These are phyloP conservation scores for Eragrostis tef DNA, from an alignment of 202 grass and related monocot species.

Conservation along the genomic window DNA sequence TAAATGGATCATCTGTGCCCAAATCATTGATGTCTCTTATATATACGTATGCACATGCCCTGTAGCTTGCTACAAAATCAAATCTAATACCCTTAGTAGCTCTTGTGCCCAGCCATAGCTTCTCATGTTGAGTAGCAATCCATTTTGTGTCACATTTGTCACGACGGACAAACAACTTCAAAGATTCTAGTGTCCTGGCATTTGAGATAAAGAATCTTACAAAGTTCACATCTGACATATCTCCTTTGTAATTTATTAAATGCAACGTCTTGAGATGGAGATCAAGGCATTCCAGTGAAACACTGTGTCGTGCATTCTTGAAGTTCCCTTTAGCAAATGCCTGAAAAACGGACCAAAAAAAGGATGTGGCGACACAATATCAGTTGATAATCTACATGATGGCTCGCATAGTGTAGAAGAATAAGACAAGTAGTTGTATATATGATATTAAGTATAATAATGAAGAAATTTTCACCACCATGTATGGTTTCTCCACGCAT, in stretches of 20 bases:
- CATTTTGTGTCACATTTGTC: neutral
- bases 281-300: neutral
- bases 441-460: too few species aligned
- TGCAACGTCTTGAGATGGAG: conserved; percentile 5
- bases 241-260: neutral
- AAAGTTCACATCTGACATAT: neutral
- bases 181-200: conserved; percentile 5
- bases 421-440: too few species aligned
- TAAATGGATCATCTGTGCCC: neutral
- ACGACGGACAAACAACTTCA: conserved; percentile 4
- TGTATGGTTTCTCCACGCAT: conserved; percentile 30
- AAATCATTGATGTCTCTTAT: conserved; percentile 26
- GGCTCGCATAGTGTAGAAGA: too few species aligned
- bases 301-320: neutral
- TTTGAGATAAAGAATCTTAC: conserved; percentile 21
- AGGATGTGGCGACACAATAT: too few species aligned
- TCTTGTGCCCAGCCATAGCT: neutral
- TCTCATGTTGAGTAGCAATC: conserved; percentile 1
- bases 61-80: neutral
- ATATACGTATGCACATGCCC: neutral
- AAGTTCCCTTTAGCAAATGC: neutral
- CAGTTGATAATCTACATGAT: too few species aligned
- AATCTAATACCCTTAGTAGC: neutral
- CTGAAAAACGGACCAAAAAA: neutral
- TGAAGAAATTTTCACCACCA: neutral